Percentiles rank a stretch among this genome's conserved stretches.
Evolutionary conservation across 1,139 yeast species (phyloP).

Genomic region (Saccharomyces hybrid): DNA sequence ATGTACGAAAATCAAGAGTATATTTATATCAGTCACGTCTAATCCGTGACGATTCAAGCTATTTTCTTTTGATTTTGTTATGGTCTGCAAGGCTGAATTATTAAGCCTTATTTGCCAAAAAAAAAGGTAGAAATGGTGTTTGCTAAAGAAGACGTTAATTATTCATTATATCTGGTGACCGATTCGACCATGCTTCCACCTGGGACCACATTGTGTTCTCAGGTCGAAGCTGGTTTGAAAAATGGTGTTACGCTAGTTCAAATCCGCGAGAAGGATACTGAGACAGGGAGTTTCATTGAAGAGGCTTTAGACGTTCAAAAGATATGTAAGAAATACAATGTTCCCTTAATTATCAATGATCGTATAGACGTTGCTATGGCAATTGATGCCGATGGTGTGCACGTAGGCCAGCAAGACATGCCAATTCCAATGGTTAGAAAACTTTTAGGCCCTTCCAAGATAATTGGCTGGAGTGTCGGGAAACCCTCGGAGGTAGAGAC

Average conservation of each 20-base stretch:
- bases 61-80: background rate
- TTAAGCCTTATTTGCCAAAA: no score
- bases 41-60: background rate
- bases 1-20: background rate
- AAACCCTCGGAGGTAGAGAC: constrained; percentile 48
- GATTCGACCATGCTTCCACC: constrained; percentile 71
- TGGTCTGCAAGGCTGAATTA: background rate
- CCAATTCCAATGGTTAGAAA: constrained; percentile 51
- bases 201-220: constrained; percentile 49
- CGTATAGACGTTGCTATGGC: constrained; percentile 87
- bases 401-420: constrained; percentile 93
- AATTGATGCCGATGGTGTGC: constrained; percentile 84
- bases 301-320: constrained; percentile 56
- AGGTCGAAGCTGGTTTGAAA: constrained; percentile 53
- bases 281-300: constrained; percentile 58
- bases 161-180: constrained; percentile 70
- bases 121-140: constrained; percentile 9
- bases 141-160: constrained; percentile 39
- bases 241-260: constrained; percentile 81
- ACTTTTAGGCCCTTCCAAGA: constrained; percentile 63
- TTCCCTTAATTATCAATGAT: constrained; percentile 84
- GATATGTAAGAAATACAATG: constrained; percentile 49
- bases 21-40: background rate
- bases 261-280: constrained; percentile 69
- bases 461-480: constrained; percentile 75